Conservation (phyloP, 2,329 filamentous ascomycete genomes). For the Colletotrichum lini region DNA sequence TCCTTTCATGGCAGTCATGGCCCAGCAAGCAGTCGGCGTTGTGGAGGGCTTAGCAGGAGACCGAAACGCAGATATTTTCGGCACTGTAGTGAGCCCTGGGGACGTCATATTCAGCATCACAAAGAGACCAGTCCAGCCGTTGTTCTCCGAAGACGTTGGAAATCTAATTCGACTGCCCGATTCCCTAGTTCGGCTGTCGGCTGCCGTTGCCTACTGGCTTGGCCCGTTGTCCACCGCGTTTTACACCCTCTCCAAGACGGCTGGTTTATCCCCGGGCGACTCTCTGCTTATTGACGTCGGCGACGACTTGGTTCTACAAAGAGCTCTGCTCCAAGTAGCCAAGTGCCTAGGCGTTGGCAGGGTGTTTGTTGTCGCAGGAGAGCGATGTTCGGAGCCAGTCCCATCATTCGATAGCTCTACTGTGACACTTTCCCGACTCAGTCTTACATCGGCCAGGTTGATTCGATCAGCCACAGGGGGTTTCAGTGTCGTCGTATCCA, state of each 20-base stretch:
- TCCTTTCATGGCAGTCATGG: not conserved
- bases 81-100: not conserved
- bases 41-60: not conserved
- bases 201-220: conserved; percentile 8
- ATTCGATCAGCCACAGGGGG: no score
- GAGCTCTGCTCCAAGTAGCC: not conserved
- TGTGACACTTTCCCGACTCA: no score
- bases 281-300: conserved; percentile 9
- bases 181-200: not conserved
- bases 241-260: not conserved
- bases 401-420: no score
- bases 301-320: not conserved
- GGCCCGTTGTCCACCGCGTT: not conserved
- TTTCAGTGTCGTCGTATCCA: no score
- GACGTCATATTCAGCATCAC: not conserved
- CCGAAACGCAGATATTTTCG: not conserved
- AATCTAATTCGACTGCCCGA: not conserved
- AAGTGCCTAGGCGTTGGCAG: not conserved
- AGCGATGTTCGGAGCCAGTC: not conserved
- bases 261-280: not conserved
- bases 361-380: not conserved
- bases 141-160: not conserved
- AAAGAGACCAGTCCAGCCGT: not conserved
- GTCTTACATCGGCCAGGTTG: no score
- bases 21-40: not conserved